Evolutionary conservation across 106 monocot genomes (phyloP), one percentile per base, ranked within the genome.

Genomic region (Ottelia alismoides): DNA sequence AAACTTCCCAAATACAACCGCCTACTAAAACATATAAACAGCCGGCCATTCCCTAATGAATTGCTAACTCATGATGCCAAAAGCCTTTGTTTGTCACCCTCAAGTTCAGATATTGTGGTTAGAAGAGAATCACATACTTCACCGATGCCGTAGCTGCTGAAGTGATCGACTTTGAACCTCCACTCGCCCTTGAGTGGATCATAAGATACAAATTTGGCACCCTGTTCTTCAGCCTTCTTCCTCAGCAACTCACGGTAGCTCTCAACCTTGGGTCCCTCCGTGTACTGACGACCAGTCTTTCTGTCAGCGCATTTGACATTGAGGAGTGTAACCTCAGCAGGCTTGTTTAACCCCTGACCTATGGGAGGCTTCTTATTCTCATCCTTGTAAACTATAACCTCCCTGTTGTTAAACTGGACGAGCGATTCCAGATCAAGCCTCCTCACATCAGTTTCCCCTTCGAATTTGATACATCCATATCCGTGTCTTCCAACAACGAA

Each of bases 141-240:
- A 27, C 24, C 55, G 49, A 86, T 59, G n/a, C 52, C 58, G 17
- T 87, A 93, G 16, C 45, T 4, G 66, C 87, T 87, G 75, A 96
- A 96, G 54, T 96, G 88, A 30, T 82, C 62, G 58, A 96, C 96
- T 63, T 65, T 78, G 65, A 96, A 96, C 44, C 72, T 85, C 96
- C 96, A 96, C 53, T 96, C 96, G 0, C 81, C 96, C 52, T 82
- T 74, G 11, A 35, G 60, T 3, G 96, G 44, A 51, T 89, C 81
- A 45, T 74, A 96, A 1, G 81, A 82, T 0, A 96, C 58, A 27
- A 96, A 96, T 60, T 96, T 68, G 12, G 96, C 96, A 3, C 88
- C 96, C 60, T 96, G 96, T 51, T 96, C 84, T 56, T 65, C 49
- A 0, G 85, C 57, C 54, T 89, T 96, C 73, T 66, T 74, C 60